phyloP scores from a whole-genome alignment of 352 stramenopile genomes.

The Pythium vanterpoolii region DNA sequence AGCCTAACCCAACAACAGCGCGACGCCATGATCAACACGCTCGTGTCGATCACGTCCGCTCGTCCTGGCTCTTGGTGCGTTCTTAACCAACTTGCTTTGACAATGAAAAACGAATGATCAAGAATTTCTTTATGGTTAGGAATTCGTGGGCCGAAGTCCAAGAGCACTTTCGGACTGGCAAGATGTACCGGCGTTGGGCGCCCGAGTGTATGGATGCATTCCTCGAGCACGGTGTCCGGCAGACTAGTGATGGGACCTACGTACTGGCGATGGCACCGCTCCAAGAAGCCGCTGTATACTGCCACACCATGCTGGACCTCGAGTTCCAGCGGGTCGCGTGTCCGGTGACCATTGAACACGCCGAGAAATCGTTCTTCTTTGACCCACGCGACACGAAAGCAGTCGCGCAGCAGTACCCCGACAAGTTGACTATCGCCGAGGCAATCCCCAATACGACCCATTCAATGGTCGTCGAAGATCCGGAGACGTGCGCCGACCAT shows the following conservation, averaged over 20 bases:
- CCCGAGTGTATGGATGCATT: conserved; percentile 16
- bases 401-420: background rate
- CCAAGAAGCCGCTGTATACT: conserved; percentile 20
- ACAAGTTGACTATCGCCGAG: conserved; percentile 12
- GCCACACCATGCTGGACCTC: conserved; percentile 7
- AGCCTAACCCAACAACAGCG: background rate
- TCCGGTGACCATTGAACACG: conserved; percentile 15
- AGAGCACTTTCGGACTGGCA: conserved; percentile 16
- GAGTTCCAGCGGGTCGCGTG: conserved; percentile 10
- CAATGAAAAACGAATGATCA: background rate
- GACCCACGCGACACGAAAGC: background rate
- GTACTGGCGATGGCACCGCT: conserved; percentile 13
- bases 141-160: conserved; percentile 16
- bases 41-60: conserved; percentile 10
- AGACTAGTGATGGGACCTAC: conserved; percentile 6
- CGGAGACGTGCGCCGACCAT: conserved; percentile 27
- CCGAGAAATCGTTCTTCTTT: conserved; percentile 17
- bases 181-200: conserved; percentile 15
- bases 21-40: conserved; percentile 2
- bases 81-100: background rate
- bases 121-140: background rate
- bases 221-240: conserved; percentile 9
- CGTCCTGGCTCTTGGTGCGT: conserved; percentile 15
- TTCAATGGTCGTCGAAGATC: conserved; percentile 23
- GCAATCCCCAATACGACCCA: conserved; percentile 18